phyloP scores from a whole-genome alignment of 352 stramenopile species.

The Phytophthora agathidicida region DNA sequence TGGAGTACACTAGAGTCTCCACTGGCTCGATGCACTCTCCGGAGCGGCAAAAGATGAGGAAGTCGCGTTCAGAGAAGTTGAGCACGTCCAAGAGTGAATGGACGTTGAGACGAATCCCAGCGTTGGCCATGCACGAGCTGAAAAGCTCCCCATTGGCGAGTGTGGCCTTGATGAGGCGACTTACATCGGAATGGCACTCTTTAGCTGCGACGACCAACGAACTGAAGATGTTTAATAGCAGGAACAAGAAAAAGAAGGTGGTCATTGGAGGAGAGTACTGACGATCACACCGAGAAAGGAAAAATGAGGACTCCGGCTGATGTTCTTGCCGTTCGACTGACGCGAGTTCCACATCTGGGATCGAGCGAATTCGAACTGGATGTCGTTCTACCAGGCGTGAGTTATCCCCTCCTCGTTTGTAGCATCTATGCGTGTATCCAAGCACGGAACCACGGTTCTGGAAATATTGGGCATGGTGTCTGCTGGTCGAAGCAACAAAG shows the following conservation, averaged over 20 bases:
- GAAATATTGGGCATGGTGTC: background rate
- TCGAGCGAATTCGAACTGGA: background rate
- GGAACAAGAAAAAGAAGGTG: constrained; percentile 2
- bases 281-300: constrained; percentile 7
- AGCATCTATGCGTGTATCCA: too few species aligned
- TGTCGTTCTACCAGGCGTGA: background rate
- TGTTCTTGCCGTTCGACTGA: too few species aligned
- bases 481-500: background rate
- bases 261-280: background rate
- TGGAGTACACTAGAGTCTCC: constrained; percentile 11
- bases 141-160: constrained; percentile 27
- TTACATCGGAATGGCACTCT: constrained; percentile 7
- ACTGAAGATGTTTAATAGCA: constrained; percentile 1
- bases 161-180: constrained; percentile 11
- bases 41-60: constrained; percentile 32
- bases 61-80: constrained; percentile 22
- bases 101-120: background rate
- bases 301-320: background rate
- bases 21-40: constrained; percentile 25
- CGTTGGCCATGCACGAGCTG: constrained; percentile 4
- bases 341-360: constrained; percentile 4
- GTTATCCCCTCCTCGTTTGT: too few species aligned
- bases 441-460: too few species aligned
- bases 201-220: constrained; percentile 1
- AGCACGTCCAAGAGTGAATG: constrained; percentile 27